A percentile compares a stretch with the other conserved stretches of the same genome.
Conservation (phyloP, 2,329 filamentous ascomycete genomes). For the Botryotinia calthae region DNA sequence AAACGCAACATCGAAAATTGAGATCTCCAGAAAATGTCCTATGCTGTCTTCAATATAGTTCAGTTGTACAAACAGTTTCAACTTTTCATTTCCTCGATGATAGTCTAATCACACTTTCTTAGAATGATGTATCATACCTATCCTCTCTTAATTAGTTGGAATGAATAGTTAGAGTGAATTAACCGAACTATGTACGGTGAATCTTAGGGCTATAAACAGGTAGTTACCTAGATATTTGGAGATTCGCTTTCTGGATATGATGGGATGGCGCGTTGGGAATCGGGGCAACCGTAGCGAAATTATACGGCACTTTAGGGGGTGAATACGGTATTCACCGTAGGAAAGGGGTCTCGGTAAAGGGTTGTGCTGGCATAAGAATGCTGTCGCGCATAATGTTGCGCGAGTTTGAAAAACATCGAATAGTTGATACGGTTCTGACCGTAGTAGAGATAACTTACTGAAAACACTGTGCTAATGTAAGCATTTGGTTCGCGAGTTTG, state of each 20-base stretch:
- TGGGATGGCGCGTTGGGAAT: background rate
- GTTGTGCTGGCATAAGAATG: background rate
- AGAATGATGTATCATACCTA: background rate
- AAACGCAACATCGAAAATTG: background rate
- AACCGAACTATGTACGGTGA: background rate
- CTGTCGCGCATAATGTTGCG: too few relatives aligned
- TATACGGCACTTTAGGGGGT: background rate
- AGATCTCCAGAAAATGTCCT: rapidly evolving
- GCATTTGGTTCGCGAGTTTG: background rate
- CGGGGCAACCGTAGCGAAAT: background rate
- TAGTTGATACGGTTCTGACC: background rate
- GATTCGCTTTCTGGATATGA: background rate
- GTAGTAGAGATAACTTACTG: background rate
- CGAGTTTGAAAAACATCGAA: background rate
- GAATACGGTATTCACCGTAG: background rate
- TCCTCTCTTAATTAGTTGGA: background rate
- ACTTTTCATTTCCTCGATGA: background rate
- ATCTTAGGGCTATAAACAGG: background rate
- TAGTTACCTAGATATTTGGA: background rate
- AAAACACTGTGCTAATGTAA: background rate
- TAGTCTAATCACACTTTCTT: background rate
- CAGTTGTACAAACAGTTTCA: background rate
- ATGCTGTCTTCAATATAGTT: background rate
- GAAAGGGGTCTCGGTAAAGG: too few relatives aligned
- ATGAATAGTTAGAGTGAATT: background rate